phyloP scores from a whole-genome alignment of 2,329 filamentous ascomycete species.

The Aspergillus terreus region DNA sequence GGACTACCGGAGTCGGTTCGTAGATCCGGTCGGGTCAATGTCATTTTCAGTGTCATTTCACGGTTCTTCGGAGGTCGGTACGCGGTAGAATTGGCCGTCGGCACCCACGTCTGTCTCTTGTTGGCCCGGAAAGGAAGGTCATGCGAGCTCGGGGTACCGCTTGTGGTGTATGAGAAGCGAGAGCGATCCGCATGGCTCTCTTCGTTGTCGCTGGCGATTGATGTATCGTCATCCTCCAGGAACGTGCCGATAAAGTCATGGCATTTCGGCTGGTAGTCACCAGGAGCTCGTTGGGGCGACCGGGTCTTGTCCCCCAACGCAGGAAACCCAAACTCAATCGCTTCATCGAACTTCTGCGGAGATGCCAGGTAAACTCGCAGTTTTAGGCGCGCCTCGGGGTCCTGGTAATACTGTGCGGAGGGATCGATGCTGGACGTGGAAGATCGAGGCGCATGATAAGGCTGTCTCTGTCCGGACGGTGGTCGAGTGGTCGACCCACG shows the following conservation, averaged over 20 bases:
- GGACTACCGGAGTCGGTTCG: constrained; percentile 42
- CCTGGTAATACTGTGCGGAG: constrained; percentile 77
- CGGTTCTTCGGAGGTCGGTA: constrained; percentile 59
- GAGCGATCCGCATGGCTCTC: constrained; percentile 18
- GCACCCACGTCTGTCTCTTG: constrained; percentile 16
- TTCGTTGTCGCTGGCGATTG: constrained; percentile 35
- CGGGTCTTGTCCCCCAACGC: constrained; percentile 35
- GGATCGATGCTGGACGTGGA: constrained; percentile 61
- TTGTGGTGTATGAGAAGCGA: constrained; percentile 7
- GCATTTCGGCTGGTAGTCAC: constrained; percentile 35
- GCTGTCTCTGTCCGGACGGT: constrained; percentile 46
- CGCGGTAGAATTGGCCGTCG: constrained; percentile 37
- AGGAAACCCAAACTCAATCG: constrained; percentile 89
- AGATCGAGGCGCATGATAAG: constrained; percentile 51
- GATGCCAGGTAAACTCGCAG: constrained; percentile 82
- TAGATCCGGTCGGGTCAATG: constrained; percentile 82
- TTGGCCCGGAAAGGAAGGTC: constrained; percentile 14
- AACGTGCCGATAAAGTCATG: constrained; percentile 50
- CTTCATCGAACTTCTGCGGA: constrained; percentile 92
- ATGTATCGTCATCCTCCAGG: constrained; percentile 47
- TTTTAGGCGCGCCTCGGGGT: constrained; percentile 82
- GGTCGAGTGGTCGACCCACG: constrained; percentile 38
- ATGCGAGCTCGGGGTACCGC: constrained; percentile 8
- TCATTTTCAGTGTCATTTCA: constrained; percentile 97
- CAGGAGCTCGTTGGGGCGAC: constrained; percentile 12